Evolutionary conservation across 441 rosid genomes (phyloP), one percentile per base, ranked within the genome.

Genomic region (Corymbia calophylla): DNA sequence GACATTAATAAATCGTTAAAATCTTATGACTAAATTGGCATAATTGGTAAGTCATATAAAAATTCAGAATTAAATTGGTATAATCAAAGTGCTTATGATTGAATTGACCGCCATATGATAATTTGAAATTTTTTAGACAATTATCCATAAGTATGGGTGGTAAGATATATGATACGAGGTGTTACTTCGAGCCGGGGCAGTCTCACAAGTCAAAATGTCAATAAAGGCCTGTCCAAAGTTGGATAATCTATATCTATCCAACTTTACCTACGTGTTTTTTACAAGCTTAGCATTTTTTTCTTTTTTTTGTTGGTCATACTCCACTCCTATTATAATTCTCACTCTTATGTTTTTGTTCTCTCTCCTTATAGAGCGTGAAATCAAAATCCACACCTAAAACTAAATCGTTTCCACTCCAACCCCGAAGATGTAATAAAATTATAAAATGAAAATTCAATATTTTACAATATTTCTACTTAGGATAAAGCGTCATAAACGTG

Each of bases 11-110:
- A 58, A 58, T 56, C 1, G 3, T 56, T 56, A 23, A 23, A 23
- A 56, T 56, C 0, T 56, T 56, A 56, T 8, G 5, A 23, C 3
- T 56, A 56, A 56, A 56, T 23, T 23, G 5, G 4, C 1, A 56
- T 23, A 56, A 56, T 56, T 56, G 29, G 1, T 56, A 0, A 56
- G 2, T 56, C 0, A 0, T 9, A 56, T 23, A 56, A 23, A 56
- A 9, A 1, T 9, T 56, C 25, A 23, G 9, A 0, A 56, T 0
- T 56, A 56, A 56, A 9, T 56, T 0, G 3, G 3, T 23, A 1
- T 1, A 56, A 9, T 23, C 2, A 21, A 56, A 21, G 23, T 56
- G 11, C 62, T 56, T 56, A 9, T 23, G 1, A 4, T 56, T 9
- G 29, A 56, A 23, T 56, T 56, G 14, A 56, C 0, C 0, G 0